These are phyloP conservation scores for Cicer chorassanicum DNA, from an alignment of 306 rosid species.

Conservation along the genomic window DNA sequence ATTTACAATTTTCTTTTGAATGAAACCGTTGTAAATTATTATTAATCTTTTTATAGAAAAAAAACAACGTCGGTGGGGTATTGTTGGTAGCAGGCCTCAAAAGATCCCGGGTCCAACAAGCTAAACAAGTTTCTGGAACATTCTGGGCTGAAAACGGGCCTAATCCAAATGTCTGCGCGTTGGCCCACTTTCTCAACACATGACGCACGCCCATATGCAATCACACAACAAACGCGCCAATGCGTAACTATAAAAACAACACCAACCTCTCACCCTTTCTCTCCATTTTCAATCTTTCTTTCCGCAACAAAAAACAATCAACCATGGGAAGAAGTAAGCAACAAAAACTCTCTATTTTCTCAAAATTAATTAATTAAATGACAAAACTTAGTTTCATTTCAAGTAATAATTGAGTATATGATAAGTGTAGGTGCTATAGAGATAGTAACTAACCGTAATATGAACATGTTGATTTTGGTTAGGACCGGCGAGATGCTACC, in stretches of 20 bases:
- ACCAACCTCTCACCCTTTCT: neutral
- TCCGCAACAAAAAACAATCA: neutral
- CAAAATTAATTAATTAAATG: too few relatives aligned
- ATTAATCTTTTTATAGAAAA: too few relatives aligned
- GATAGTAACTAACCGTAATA: neutral
- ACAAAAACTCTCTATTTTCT: neutral
- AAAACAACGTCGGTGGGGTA: too few relatives aligned
- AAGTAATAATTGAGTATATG: too few relatives aligned
- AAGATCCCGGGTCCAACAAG: conserved; percentile 1
- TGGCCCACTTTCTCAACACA: neutral
- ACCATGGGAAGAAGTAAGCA: conserved; percentile 40
- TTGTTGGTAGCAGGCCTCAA: neutral
- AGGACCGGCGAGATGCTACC: conserved; percentile 80
- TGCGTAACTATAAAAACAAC: conserved; percentile 17
- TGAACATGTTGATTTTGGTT: neutral
- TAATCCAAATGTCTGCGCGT: neutral
- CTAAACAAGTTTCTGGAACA: neutral
- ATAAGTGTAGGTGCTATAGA: too few relatives aligned
- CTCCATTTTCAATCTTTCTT: neutral
- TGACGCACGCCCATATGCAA: conserved; percentile 32
- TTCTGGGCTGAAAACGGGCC: conserved; percentile 24
- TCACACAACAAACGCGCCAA: conserved; percentile 6
- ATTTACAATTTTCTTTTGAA: too few relatives aligned
- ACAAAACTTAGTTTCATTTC: too few relatives aligned
- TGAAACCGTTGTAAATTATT: too few relatives aligned